Evolutionary conservation across 2,329 filamentous ascomycete genomes (phyloP), one percentile per base, ranked within the genome.

Genomic region (Hortaea werneckii): DNA sequence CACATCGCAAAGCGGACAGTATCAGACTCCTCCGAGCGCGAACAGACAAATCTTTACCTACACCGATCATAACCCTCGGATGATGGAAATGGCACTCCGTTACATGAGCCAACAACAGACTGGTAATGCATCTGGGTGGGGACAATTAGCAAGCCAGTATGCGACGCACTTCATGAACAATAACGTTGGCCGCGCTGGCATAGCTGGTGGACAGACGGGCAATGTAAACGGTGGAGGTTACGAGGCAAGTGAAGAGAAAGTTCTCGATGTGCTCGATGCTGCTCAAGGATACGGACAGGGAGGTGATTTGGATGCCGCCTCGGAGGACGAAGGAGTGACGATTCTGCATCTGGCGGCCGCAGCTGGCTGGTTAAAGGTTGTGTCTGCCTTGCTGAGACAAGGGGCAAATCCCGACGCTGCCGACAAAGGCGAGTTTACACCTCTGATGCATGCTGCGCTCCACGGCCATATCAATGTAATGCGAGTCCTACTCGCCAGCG

Each of bases 401-500:
- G 85, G 86, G n/a, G 86, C 85, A 13, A 83, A 84, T 58, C 79
- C 83, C 1, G 81, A 90, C 57, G 70, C 80, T 34, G 77, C 80
- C 45, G 87, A 94, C 61, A 83, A 80, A 51, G 83, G 83, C 42
- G 87, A 87, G 20, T 90, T 87, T 64, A 87, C 85, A 4, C 80
- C 87, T 10, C 75, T 94, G 68, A 86, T 94, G 63, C 77, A 90
- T 60, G 87, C 87, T 13, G 81, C 84, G 27, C 76, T 94, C 58
- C 82, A 85, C 63, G 79, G 82, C 50, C 82, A 88, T 58, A 70
- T 78, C 8, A 81, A 87, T 59, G 87, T 92, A 54, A 82, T 90
- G 10, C 77, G 83, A 49, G 78, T 83, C 10, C 74, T 94, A 47
- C 80, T 89, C 54, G 72, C 84, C 26, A 77, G 79, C 37, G 84